phyloP scores from a whole-genome alignment of 2,329 filamentous ascomycete genomes.

The Uncinocarpus reesii region DNA sequence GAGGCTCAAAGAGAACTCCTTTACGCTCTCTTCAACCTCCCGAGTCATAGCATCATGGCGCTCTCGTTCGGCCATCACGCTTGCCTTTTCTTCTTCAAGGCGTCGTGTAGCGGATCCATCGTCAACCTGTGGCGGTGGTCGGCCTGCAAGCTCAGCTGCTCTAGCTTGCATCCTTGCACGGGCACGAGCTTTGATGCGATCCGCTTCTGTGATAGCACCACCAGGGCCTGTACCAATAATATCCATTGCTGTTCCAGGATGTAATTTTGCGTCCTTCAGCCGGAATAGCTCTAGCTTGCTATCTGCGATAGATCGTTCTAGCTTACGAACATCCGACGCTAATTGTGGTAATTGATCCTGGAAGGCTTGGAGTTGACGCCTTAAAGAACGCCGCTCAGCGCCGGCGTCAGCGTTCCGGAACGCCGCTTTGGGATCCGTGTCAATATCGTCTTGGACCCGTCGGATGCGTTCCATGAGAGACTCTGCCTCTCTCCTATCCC shows the following conservation, averaged over 20 bases:
- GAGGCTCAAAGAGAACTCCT: constrained; percentile 72
- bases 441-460: constrained; percentile 87
- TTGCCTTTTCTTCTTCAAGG: constrained; percentile 76
- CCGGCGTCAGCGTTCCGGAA: constrained; percentile 67
- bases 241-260: constrained; percentile 66
- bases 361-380: constrained; percentile 77
- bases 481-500: constrained; percentile 84
- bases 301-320: constrained; percentile 87
- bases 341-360: constrained; percentile 85
- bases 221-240: constrained; percentile 91
- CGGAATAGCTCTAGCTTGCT: constrained; percentile 87
- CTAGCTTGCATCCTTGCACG: constrained; percentile 99
- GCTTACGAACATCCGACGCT: constrained; percentile 80
- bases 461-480: constrained; percentile 88
- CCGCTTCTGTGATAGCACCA: constrained; percentile 80
- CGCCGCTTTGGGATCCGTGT: constrained; percentile 70
- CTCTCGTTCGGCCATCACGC: constrained; percentile 73
- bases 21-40: constrained; percentile 92
- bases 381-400: constrained; percentile 73
- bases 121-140: constrained; percentile 58
- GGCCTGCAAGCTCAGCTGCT: constrained; percentile 81
- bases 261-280: constrained; percentile 80
- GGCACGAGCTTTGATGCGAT: constrained; percentile 85
- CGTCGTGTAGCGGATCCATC: constrained; percentile 71
- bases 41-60: constrained; percentile 93